Evolutionary conservation across 805 yeast species (phyloP), one percentile per base, ranked within the genome.

Genomic region (Sporopachydermia quercuum): DNA sequence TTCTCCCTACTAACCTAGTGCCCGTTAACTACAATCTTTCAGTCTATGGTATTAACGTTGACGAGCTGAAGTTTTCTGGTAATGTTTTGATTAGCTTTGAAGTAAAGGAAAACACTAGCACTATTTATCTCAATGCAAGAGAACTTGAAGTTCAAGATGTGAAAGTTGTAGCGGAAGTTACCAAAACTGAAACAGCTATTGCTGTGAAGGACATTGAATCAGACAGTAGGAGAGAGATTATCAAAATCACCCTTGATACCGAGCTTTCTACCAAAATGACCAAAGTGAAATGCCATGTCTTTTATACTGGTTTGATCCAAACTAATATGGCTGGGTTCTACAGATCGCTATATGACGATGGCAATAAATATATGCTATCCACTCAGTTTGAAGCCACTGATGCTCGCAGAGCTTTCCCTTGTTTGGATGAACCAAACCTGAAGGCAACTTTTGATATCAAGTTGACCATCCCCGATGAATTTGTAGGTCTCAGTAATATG

Each of bases 301-400:
- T 63, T 34, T 80, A 71, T 55, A 63, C 68, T 30, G 89, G 86
- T 47, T 65, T 61, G 36, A 68, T 80, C 60, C 78, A 78, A 56
- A 79, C 77, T 52, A 74, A 78, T 52, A 80, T 81, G 89, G 81
- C 83, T 40, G 89, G 89, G 37, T 81, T 81, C 61, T 81, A 81
- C 64, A 68, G 82, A 50, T 77, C 85, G 15, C 61, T 74, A 35
- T 80, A 80, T 56, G 57, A 56, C 46, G 68, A 65, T 42, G 66
- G 66, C 46, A 66, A 68, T 43, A 67, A 78, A 45, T 81, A 84
- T 16, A 66, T 81, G 69, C 83, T 85, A 36, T 77, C 87, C 37
- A 80, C 93, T 36, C 94, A 82, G 60, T 77, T 82, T 74, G 93
- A 82, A 61, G 77, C 93, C 16, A 78, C 89, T 15, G 91, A 82